phyloP scores from a whole-genome alignment of 345 rosid species.

The Salix udensis region DNA sequence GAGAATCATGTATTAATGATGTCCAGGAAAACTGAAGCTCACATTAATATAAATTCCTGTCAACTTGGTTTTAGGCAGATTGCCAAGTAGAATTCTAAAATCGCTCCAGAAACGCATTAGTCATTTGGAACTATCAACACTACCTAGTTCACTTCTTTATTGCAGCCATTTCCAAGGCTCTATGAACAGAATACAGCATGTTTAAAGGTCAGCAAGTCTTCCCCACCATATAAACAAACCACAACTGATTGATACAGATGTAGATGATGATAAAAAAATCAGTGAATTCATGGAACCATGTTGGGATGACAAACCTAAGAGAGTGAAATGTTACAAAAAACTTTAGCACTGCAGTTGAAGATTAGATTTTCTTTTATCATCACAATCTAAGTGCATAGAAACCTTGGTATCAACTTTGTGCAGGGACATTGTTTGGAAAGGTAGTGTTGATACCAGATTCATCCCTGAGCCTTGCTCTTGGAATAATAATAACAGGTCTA shows the following conservation, averaged over 20 bases:
- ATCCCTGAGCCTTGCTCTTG: constrained; percentile 40
- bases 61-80: not conserved
- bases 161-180: not conserved
- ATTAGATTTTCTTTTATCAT: constrained; percentile 13
- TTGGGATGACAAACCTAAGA: not conserved
- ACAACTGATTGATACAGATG: not conserved
- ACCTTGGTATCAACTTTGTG: constrained; percentile 8
- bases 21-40: not conserved
- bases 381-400: constrained; percentile 2
- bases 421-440: constrained; percentile 8
- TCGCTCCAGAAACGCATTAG: not conserved
- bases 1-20: not conserved
- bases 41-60: no score
- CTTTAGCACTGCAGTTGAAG: not conserved
- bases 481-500: constrained; percentile 50
- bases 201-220: not conserved
- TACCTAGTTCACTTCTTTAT: not conserved
- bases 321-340: not conserved
- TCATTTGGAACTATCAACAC: not conserved
- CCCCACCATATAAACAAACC: not conserved
- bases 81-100: not conserved
- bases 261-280: not conserved
- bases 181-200: not conserved
- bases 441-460: constrained; percentile 20
- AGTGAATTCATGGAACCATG: not conserved